These are phyloP conservation scores for Gaeumannomyces tritici DNA, from an alignment of 2,329 filamentous ascomycete species.

Conservation along the genomic window DNA sequence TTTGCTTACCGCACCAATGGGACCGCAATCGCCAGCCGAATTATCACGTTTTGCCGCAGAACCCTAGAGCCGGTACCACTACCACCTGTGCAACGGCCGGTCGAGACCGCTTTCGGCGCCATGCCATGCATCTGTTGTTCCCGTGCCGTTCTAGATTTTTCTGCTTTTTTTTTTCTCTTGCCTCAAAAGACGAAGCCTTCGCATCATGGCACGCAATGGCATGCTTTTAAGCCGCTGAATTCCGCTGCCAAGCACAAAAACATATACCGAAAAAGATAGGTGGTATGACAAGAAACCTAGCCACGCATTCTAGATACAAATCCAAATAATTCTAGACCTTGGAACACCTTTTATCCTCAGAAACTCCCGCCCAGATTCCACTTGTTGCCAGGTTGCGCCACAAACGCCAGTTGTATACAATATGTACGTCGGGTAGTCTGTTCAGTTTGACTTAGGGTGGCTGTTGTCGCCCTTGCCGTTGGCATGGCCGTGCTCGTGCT, in stretches of 20 bases:
- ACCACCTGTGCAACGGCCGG: background rate
- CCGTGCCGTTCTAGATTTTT: background rate
- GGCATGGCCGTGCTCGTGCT: constrained; percentile 26
- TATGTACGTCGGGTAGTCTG: background rate
- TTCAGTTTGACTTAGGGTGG: constrained; percentile 5
- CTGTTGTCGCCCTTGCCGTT: constrained; percentile 8
- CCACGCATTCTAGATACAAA: background rate
- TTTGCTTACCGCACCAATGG: constrained; percentile 3
- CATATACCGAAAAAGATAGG: background rate
- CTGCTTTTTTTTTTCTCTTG: background rate
- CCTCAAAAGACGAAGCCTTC: background rate
- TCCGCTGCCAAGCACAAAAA: too few species aligned
- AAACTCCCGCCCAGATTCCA: background rate
- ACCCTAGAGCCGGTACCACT: background rate
- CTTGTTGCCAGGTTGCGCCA: background rate
- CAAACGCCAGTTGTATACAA: background rate
- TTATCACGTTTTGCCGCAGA: background rate
- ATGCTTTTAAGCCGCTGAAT: too few species aligned
- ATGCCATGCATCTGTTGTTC: background rate
- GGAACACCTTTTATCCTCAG: background rate
- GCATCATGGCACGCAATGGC: too few species aligned
- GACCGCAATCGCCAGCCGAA: background rate
- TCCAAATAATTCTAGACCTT: background rate
- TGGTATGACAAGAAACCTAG: background rate
- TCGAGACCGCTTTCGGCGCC: background rate